These are phyloP conservation scores for Ophiostoma ulmi DNA, from an alignment of 2,329 filamentous ascomycete species.

Conservation along the genomic window DNA sequence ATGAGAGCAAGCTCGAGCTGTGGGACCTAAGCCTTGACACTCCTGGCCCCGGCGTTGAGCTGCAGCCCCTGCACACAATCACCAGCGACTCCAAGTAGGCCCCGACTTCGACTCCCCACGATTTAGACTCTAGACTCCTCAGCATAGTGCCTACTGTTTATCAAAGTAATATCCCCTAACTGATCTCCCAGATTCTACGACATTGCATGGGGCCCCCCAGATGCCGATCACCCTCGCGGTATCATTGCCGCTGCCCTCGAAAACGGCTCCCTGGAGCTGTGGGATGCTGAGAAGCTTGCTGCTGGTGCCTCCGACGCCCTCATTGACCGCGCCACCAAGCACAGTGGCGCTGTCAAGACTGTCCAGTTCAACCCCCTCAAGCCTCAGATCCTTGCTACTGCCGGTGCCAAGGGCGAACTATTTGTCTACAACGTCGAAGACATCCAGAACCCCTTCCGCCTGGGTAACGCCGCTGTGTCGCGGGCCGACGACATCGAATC, in stretches of 20 bases:
- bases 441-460: conserved; percentile 75
- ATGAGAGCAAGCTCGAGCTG: conserved; percentile 91
- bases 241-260: conserved; percentile 94
- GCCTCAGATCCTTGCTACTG: conserved; percentile 85
- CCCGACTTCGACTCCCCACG: neutral
- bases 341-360: conserved; percentile 87
- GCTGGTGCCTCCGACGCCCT: conserved; percentile 62
- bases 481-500: conserved; percentile 94
- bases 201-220: conserved; percentile 85
- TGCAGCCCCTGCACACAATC: conserved; percentile 78
- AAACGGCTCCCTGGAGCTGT: conserved; percentile 87
- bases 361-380: conserved; percentile 94
- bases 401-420: conserved; percentile 89
- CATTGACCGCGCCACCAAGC: conserved; percentile 81
- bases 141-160: conserved; percentile 9
- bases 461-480: conserved; percentile 74
- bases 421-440: conserved; percentile 95
- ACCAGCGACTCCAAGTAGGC: conserved; percentile 78
- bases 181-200: conserved; percentile 74
- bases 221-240: conserved; percentile 71
- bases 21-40: conserved; percentile 89
- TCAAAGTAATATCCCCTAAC: neutral
- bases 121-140: conserved; percentile 19
- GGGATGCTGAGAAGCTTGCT: conserved; percentile 73
- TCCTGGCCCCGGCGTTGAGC: conserved; percentile 68